Conservation (phyloP, 345 rosid species). For the Boechera retrofracta region DNA sequence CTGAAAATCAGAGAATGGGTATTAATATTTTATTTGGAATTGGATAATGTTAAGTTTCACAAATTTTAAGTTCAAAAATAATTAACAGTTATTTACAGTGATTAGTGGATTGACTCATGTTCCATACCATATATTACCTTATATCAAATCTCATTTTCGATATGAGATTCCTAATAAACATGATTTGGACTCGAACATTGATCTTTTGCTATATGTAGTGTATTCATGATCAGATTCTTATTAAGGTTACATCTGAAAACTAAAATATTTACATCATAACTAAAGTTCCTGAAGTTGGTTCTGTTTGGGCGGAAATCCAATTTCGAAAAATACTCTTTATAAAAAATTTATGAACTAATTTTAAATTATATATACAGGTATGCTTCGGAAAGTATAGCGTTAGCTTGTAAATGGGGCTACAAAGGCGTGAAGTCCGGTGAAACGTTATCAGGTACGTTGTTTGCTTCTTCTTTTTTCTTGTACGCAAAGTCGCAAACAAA, state of each 20-base stretch:
- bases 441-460: constrained; percentile 65
- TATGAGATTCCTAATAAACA: not conserved
- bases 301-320: not conserved
- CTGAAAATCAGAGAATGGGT: not conserved
- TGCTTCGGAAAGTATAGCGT: constrained; percentile 77
- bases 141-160: not conserved
- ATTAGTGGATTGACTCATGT: not conserved
- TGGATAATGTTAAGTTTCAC: not conserved
- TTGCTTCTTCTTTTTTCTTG: constrained; percentile 16
- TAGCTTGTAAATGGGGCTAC: constrained; percentile 96
- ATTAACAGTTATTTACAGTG: not conserved
- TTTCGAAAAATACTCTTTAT: not conserved
- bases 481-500: constrained; percentile 2
- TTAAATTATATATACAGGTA: constrained; percentile 48
- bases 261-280: not conserved
- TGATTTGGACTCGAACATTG: constrained; percentile 1
- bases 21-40: not conserved
- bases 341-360: not conserved
- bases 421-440: constrained; percentile 69
- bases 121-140: not conserved
- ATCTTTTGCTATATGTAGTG: not conserved
- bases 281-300: not conserved
- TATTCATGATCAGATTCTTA: not conserved
- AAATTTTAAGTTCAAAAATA: not conserved
- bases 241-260: not conserved